Conservation (phyloP, 2,329 filamentous ascomycete species). For the Thyridium curvatum region DNA sequence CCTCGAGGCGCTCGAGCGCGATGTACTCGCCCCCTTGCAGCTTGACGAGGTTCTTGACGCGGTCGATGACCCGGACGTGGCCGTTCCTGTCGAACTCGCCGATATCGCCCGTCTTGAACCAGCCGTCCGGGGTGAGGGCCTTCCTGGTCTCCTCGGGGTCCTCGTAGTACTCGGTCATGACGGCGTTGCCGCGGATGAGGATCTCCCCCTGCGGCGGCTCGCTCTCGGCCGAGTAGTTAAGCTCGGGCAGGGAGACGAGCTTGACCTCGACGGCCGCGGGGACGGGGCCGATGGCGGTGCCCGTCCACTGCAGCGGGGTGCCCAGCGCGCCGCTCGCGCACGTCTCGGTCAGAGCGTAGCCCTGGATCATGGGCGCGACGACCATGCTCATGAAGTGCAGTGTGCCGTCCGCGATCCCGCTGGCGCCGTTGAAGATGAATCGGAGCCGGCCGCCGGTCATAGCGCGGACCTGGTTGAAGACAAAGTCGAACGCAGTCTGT, state of each 20-base stretch:
- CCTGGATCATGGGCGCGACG: constrained; percentile 87
- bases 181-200: constrained; percentile 72
- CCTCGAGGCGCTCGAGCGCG: constrained; percentile 91
- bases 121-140: constrained; percentile 74
- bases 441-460: constrained; percentile 83
- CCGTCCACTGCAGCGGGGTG: constrained; percentile 79
- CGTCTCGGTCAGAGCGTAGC: constrained; percentile 94
- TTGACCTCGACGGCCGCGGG: constrained; percentile 79
- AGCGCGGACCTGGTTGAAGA: constrained; percentile 89
- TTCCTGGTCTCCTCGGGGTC: constrained; percentile 80
- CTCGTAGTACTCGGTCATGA: constrained; percentile 74
- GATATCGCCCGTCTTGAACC: constrained; percentile 97
- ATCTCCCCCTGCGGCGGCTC: constrained; percentile 87
- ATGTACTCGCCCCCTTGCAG: constrained; percentile 94
- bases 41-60: constrained; percentile 98
- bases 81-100: constrained; percentile 79
- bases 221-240: constrained; percentile 73
- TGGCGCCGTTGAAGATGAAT: constrained; percentile 91
- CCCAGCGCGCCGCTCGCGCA: constrained; percentile 76
- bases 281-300: constrained; percentile 69
- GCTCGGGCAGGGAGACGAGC: constrained; percentile 82
- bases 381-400: constrained; percentile 87
- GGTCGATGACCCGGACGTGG: constrained; percentile 82
- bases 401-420: constrained; percentile 81
- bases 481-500: constrained; percentile 57